phyloP scores from a whole-genome alignment of 176 grass and related monocot genomes.

The Avena sativa region DNA sequence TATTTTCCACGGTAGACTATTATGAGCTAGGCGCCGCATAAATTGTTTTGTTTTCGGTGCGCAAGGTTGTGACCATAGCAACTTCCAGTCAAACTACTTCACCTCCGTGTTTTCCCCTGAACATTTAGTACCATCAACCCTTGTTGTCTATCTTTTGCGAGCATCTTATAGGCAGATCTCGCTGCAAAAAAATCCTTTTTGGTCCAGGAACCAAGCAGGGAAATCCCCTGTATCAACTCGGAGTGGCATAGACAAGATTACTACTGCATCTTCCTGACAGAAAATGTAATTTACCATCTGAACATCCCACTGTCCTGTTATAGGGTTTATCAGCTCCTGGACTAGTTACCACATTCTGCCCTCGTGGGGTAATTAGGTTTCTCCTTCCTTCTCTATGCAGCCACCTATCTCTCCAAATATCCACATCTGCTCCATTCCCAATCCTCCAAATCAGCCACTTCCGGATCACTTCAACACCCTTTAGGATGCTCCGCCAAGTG shows the following conservation, averaged over 20 bases:
- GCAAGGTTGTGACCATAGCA: background rate
- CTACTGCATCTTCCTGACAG: background rate
- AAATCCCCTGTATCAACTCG: background rate
- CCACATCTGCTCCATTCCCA: background rate
- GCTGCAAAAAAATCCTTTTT: background rate
- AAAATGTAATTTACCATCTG: accelerated
- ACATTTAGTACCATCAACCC: too few species aligned
- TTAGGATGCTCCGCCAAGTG: background rate
- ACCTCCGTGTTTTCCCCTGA: too few species aligned
- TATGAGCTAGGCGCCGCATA: background rate
- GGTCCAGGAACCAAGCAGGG: background rate
- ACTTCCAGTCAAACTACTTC: background rate
- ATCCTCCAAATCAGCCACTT: background rate
- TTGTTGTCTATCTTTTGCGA: background rate
- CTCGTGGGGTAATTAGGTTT: too few species aligned
- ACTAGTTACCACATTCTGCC: too few species aligned
- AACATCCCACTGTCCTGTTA: too few species aligned
- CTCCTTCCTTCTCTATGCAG: background rate
- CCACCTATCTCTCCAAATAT: background rate
- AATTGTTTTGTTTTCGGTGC: background rate
- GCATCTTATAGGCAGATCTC: background rate
- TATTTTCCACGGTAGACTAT: background rate
- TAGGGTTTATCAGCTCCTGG: background rate
- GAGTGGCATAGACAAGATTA: background rate
- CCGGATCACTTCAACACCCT: background rate